Conservation (phyloP, 78 protist genomes). For the Dictyostelium citrinum region DNA sequence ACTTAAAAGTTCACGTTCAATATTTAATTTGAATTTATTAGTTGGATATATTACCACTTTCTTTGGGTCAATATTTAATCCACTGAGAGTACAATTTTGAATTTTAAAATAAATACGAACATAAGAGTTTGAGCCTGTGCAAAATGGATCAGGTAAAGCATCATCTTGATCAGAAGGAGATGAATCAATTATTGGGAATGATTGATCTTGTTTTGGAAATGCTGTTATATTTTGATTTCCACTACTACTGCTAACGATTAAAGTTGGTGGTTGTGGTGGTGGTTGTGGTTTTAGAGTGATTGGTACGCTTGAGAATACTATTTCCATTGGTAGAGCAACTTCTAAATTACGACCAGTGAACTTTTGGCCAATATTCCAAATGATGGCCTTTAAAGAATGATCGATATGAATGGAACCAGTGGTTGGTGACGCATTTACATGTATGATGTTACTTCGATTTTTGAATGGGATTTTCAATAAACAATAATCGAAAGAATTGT, state of each 20-base stretch:
- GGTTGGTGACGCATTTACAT: conserved; percentile 26
- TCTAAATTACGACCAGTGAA: conserved; percentile 63
- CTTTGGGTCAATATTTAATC: conserved; percentile 48
- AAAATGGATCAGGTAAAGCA: conserved; percentile 40
- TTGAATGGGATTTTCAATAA: conserved; percentile 37
- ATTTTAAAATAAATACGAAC: conserved; percentile 24
- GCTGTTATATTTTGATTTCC: conserved; percentile 19
- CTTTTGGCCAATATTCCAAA: conserved; percentile 71
- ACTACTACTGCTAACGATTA: conserved; percentile 25
- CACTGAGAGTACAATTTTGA: conserved; percentile 5
- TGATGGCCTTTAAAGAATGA: background rate
- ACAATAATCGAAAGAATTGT: conserved; percentile 55
- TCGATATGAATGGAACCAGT: conserved; percentile 46
- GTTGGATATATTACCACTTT: conserved; percentile 63
- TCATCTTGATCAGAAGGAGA: background rate
- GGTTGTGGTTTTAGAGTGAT: background rate
- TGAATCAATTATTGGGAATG: conserved; percentile 12
- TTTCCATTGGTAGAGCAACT: conserved; percentile 71
- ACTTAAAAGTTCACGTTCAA: conserved; percentile 51
- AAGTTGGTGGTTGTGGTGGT: conserved; percentile 54
- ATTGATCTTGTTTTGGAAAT: conserved; percentile 28
- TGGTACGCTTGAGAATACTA: background rate
- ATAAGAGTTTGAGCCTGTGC: conserved; percentile 32
- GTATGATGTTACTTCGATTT: conserved; percentile 14
- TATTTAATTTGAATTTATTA: conserved; percentile 44